Evolutionary conservation across 768 basidiomycete genomes (phyloP), one percentile per base, ranked within the genome.

Genomic region (Lanmaoa rubissima): DNA sequence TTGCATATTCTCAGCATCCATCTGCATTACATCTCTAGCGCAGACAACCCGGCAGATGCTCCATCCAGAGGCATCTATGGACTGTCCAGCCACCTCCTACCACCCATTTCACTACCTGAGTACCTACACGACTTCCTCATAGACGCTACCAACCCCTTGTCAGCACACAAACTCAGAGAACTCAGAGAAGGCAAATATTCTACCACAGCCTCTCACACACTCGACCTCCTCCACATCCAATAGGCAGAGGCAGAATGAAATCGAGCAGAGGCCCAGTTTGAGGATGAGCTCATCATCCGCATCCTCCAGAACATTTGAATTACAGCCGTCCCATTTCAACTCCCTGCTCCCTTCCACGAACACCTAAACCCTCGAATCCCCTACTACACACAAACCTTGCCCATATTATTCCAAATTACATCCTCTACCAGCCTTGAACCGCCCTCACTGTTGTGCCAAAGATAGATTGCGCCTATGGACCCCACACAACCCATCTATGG

Each of bases 181-280:
- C 26, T 26, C 26, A 26, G 26, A n/a, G n/a, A n/a, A n/a, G n/a
- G n/a, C n/a, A n/a, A n/a, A n/a, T n/a, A n/a, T n/a, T n/a, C n/a
- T n/a, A 5, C 3, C 26, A 26, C 17, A 16, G 5, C 26, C 5
- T 26, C 26, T 26, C 26, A 26, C 26, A 26, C 26, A 2, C 26
- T 26, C 5, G 26, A 26, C 1, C 1, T n/a, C 0, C 10, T 5
- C 17, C 3, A 1, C 2, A 4, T 6, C 10, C 10, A n/a, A 5
- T 16, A 45, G 1, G 16, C 28, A 17, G 44, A 26, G 5, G 2
- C 7, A 0, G 2, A 45, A 17, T n/a, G 17, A 28, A 11, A 8
- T 8, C 28, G 17, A 28, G 26, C 44, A 45, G 26, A 45, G 4
- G 6, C 5, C 17, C 26, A 28, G 26, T 26, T 11, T 0, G 16